Evolutionary conservation across 176 grass and related monocot genomes (phyloP), one percentile per base, ranked within the genome.

Genomic region (Ampelocalamus luodianensis): DNA sequence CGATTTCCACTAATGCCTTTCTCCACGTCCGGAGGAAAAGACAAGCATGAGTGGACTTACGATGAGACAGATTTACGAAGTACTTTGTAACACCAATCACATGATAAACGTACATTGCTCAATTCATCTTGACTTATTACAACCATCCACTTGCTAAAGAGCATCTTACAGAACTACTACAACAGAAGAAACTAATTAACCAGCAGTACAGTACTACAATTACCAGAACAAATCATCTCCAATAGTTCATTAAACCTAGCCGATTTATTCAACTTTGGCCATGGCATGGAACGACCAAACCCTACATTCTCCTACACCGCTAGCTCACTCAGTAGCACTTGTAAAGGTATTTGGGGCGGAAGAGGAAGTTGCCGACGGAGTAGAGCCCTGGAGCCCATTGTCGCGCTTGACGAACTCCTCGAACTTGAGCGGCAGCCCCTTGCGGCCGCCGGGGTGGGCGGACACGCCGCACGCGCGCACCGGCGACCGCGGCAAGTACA

Each of bases 291-390:
- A 40, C 27, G 48, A 59, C 32, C 36, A 60, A 24, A 18, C 46
- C 1, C 45, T 16, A 34, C 38, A 4, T 10, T 75, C 14, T 34
- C 13, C 72, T n/a, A 26, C 29, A 8, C 34, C 43, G 14, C 17
- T 39, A 2, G 23, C 4, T 24, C 22, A 0, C 37, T 85, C 77
- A 87, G 1, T 85, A 82, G 65, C 93, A 95, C 29, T n/a, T 87
- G 37, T 26, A 42, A 5, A 37, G 38, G 56, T 72, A 10, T 17
- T 65, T 87, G 6, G 93, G 88, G 60, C 77, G 78, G 75, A 95
- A 95, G 23, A 95, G 43, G 27, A 92, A 88, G 87, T 80, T 82
- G 58, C 91, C 91, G 66, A 79, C 83, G 59, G 88, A 88, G 83
- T 95, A 95, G 50, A 90, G 27, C 20, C 77, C 79, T 88, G 85